These are phyloP conservation scores for Fusarium solani-melongenae DNA, from an alignment of 2,329 filamentous ascomycete genomes.

Conservation along the genomic window DNA sequence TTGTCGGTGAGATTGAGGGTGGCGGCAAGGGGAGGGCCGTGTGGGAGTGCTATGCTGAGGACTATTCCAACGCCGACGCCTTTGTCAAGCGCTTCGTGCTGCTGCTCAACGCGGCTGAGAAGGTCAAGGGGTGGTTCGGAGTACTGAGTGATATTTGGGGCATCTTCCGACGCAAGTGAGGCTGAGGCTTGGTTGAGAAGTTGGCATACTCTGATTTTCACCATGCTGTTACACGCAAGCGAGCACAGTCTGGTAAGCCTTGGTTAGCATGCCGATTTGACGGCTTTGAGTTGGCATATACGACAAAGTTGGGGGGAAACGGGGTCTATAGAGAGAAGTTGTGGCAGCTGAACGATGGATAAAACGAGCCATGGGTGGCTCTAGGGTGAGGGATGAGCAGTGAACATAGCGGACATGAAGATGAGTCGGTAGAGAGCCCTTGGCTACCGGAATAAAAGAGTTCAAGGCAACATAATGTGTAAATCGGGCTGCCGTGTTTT, in stretches of 20 bases:
- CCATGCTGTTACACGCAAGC: not conserved
- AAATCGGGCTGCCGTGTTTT: not conserved
- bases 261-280: not conserved
- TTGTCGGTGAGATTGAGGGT: conserved; percentile 48
- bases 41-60: conserved; percentile 72
- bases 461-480: not conserved
- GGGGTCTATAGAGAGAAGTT: not conserved
- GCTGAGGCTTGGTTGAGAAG: not conserved
- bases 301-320: not conserved
- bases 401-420: not conserved
- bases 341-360: not conserved
- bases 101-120: conserved; percentile 63
- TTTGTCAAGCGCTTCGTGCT: conserved; percentile 65
- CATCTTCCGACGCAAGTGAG: conserved; percentile 38
- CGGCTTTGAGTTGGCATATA: not conserved
- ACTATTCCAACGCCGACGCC: conserved; percentile 66
- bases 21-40: conserved; percentile 56
- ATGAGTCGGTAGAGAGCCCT: not conserved
- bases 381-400: not conserved
- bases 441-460: not conserved
- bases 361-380: not conserved
- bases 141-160: conserved; percentile 49
- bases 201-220: not conserved
- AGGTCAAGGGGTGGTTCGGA: conserved; percentile 64
- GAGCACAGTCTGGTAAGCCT: not conserved